Base-by-base conservation (phyloP, 176 grass and related monocot genomes). In the Avena eriantha region DNA sequence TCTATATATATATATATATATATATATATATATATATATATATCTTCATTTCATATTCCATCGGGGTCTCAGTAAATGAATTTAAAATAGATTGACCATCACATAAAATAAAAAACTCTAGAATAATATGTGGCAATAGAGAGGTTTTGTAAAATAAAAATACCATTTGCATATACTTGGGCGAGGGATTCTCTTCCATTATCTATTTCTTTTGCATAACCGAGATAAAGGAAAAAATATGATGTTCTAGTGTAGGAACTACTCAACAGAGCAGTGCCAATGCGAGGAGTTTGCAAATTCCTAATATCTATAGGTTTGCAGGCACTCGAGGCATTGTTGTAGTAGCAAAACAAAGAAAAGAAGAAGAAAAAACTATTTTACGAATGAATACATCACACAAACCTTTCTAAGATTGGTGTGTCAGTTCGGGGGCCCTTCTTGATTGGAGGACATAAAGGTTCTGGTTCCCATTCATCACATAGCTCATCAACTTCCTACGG, bases 401-500 rank as follows among this genome's bases (percentile, higher is more conserved):
- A 98, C 96, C 96, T 95, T 94, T 98, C 96, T 69, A 95, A 45
- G 84, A 70, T 86, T 17, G 93, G 90, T 65, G 88, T 60, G 58
- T 95, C 86, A 3, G 79, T 78, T 69, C 17, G 36, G 56, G 86
- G 73, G 10, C 77, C 88, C 65, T 98, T 92, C 68, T 86, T 95
- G 54, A 94, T 86, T 29, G 90, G 86, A 88, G 93, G 93, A 54
- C 92, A 92, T 58, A 98, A 87, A 29, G 96, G 90, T 84, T 98
- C 96, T 79, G 96, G 96, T 53, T 90, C 84, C 93, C 92, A 98
- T 81, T 95, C 92, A 60, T 98, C 92, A 85, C 96, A 98, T 76
- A 98, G 86, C 84, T 98, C 96, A 59, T 98, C 93, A 86, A 98
- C 94, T 86, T 98, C 93, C 96, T 98, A 79, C 43, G 66, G 36